Evolutionary conservation across 2,329 filamentous ascomycete genomes (phyloP), one percentile per base, ranked within the genome.

Genomic region (Xylaria digitata): DNA sequence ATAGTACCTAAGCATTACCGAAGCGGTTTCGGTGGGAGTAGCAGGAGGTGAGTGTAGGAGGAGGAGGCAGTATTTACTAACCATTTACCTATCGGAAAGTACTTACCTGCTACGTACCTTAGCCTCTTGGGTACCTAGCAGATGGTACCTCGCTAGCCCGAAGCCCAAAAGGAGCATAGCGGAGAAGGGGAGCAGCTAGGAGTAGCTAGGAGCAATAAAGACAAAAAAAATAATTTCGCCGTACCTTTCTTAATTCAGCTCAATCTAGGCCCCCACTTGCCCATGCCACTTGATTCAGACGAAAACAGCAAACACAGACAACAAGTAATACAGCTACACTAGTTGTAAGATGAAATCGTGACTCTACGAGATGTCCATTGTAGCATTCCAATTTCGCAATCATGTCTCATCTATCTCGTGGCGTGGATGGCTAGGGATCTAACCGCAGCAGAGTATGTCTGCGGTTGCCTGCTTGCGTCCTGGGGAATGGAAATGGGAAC

Each of bases 221-320:
- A 34, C 13, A 67, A 63, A 66, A 66, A 63, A 62, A 68, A 66
- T 64, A 56, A 54, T 55, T 37, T 30, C 49, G 34, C 23, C 32
- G 40, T 40, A 26, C 17, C 19, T 54, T 55, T 54, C 32, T 61
- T 42, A 52, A 53, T 60, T 65, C 54, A 63, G 66, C 63, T 57
- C 37, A 30, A 63, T 34, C 26, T 30, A 1, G 49, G 42, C 32
- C 56, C 49, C 67, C 66, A 69, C 66, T 58, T 49, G 13, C 53
- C 32, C 15, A 46, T 67, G 45, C 54, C 56, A 50, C 53, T 63
- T 42, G 53, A 37, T 65, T 61, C 40, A 57, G 61, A 61, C 61
- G 57, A 52, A 67, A 65, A 43, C 61, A 66, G 63, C 56, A 59
- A 59, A 55, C 45, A 56, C 11, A 30, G n/a, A 50, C 59, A 53